A percentile compares a stretch with the other conserved stretches of the same genome.
phyloP scores from a whole-genome alignment of 2,329 filamentous ascomycete genomes.

The Penicillium sp. region DNA sequence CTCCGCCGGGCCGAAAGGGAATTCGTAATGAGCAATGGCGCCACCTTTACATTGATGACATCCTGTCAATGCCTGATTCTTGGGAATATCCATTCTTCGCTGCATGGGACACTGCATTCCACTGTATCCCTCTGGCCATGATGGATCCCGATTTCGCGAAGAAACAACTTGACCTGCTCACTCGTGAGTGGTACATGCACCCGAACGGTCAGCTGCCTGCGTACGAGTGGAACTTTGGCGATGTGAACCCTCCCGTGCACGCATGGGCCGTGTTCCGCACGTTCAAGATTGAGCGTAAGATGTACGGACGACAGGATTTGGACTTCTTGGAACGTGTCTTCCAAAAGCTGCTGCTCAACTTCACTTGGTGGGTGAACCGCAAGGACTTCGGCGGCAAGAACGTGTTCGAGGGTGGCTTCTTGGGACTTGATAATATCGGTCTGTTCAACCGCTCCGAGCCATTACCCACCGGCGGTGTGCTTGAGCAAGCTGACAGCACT shows the following conservation, averaged over 20 bases:
- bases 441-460: conserved; percentile 96
- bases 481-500: conserved; percentile 95
- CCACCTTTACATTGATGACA: conserved; percentile 90
- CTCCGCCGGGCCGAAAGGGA: conserved; percentile 71
- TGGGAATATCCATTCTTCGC: conserved; percentile 99
- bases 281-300: conserved; percentile 97
- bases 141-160: conserved; percentile 97
- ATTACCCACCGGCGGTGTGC: conserved; percentile 82
- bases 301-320: conserved; percentile 90
- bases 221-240: conserved; percentile 96
- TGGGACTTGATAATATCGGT: conserved; percentile 95
- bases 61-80: conserved; percentile 95
- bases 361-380: conserved; percentile 99
- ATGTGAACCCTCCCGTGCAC: conserved; percentile 94
- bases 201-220: conserved; percentile 92
- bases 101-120: conserved; percentile 95
- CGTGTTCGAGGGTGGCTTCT: conserved; percentile 92
- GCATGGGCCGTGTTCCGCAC: conserved; percentile 93
- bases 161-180: conserved; percentile 94
- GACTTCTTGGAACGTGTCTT: conserved; percentile 96
- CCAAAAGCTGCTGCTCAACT: conserved; percentile 92
- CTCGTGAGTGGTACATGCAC: conserved; percentile 97
- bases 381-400: conserved; percentile 95
- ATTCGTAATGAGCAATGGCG: conserved; percentile 89
- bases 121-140: conserved; percentile 94